Base-by-base conservation (phyloP, 2,329 filamentous ascomycete genomes). In the Sphaerulina populicola region DNA sequence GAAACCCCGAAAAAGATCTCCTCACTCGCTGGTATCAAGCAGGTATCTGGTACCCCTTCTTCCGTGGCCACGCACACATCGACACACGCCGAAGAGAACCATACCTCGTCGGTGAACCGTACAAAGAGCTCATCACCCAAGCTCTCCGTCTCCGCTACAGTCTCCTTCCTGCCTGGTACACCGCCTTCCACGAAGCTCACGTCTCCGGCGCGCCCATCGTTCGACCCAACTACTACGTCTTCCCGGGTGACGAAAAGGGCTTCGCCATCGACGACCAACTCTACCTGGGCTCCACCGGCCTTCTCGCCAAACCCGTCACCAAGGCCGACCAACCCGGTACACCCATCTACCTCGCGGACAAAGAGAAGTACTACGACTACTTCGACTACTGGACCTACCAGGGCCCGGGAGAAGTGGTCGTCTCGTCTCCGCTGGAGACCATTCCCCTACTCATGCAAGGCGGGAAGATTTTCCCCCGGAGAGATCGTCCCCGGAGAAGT, bases 11-110 rank as follows among this genome's bases (percentile, higher is more conserved):
- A 62, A 90, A 90, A 64, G 91, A 98, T 54, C 79, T 98, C 18
- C 78, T 94, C 60, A 86, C 87, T 9, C 83, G 93, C 36, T 98
- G 93, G 93, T 98, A 95, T 71, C 93, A 98, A 70, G 82, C 90
- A 31, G 93, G 93, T 56, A 87, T 88, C 50, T 98, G 94, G 76
- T 97, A 97, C 68, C 93, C 93, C 6, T 98, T 97, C 75, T 94
- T 97, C 85, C 87, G 93, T 55, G 93, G 82, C 1, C 93, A 98
- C 67, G 93, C 93, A 6, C 93, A 98, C 69, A 97, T 97, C 54
- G 93, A 98, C 65, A 86, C 93, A 36, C 88, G 93, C 41, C 85
- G 93, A 23, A 85, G 93, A 47, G 93, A 98, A 72, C 93, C 93
- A 2, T 98, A 97, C 66, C 75, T 97, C 52, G 77, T 83, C 9